Evolutionary conservation across 805 yeast species (phyloP), one percentile per base, ranked within the genome.

Genomic region (Barnettozyma sucrosica): DNA sequence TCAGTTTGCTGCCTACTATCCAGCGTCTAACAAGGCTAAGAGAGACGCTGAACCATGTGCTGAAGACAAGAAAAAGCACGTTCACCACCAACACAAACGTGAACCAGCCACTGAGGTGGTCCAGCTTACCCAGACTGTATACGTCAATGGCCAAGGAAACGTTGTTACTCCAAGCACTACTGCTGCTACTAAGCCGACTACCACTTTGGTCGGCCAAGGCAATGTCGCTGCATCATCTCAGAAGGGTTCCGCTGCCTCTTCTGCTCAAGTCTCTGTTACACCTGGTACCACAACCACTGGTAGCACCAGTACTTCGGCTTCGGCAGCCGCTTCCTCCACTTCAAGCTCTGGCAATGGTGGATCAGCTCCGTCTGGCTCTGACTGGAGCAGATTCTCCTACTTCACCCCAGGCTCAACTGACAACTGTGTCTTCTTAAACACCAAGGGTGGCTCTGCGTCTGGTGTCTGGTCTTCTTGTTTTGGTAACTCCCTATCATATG

Each of bases 401-500:
- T 92, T 77, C 76, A 69, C 75, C 19, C 81, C 90, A 52, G 90
- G 90, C 53, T 69, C 83, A 38, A 69, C 89, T 45, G 70, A 76
- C 59, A 89, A 89, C 67, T 70, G 80, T 55, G 81, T 81, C 36
- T 90, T 93, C 80, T 72, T 90, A 71, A 92, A 92, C 83, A 79
- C 85, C 68, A 71, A 72, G 62, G 99, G 99, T 69, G 96, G 95
- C 46, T 11, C 56, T 38, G 89, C 88, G 45, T 88, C 96, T 13
- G 99, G 99, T 71, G 79, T 77, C 33, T 92, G 92, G 87, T 85
- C 90, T 32, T 60, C 81, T 30, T 73, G 84, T 63, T 89, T 87
- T 69, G 99, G 99, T 70, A 85, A 85, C 81, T 90, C 98, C 30
- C 74, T 93, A 51, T 88, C 97, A 6, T 93, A 77, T 70, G 80